Percentiles rank a stretch among this genome's conserved stretches.
phyloP scores from a whole-genome alignment of 805 yeast genomes.

The Cyberlindnera bimundalis region DNA sequence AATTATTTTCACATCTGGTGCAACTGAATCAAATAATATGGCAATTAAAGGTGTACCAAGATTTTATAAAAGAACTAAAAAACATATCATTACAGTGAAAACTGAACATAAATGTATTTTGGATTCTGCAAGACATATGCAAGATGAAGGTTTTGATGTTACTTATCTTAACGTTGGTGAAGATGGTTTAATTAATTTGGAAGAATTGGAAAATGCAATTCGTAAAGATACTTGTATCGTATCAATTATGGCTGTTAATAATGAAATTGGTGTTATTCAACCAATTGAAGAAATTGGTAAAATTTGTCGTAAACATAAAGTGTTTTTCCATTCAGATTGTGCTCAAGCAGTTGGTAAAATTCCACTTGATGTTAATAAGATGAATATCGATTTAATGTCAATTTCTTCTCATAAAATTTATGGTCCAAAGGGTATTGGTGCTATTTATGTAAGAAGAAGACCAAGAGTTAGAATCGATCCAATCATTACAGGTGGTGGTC shows the following conservation, averaged over 20 bases:
- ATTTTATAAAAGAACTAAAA: conserved; percentile 84
- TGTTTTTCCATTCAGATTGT: conserved; percentile 95
- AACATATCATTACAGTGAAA: conserved; percentile 91
- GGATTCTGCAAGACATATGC: conserved; percentile 91
- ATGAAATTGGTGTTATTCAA: conserved; percentile 97
- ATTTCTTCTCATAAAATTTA: conserved; percentile 95
- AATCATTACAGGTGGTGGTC: conserved; percentile 95
- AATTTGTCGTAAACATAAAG: conserved; percentile 80
- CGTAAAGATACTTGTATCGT: conserved; percentile 89
- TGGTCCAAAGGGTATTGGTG: conserved; percentile 98
- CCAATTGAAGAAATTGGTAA: conserved; percentile 92
- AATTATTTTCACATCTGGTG: conserved; percentile 95
- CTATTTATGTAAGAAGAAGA: conserved; percentile 91
- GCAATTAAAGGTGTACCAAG: conserved; percentile 94
- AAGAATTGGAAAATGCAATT: conserved; percentile 75
- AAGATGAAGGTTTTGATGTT: conserved; percentile 95
- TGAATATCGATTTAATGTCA: conserved; percentile 90
- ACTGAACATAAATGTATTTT: conserved; percentile 99
- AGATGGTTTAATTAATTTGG: conserved; percentile 78
- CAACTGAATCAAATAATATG: conserved; percentile 96
- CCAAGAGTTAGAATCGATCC: conserved; percentile 98
- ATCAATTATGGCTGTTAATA: conserved; percentile 95
- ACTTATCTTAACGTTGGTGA: conserved; percentile 83
- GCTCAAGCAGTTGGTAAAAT: conserved; percentile 98
- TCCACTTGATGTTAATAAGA: conserved; percentile 85